A percentile compares a stretch with the other conserved stretches of the same genome.
phyloP scores from a whole-genome alignment of 176 grass and related monocot species.

The Secale cereale region DNA sequence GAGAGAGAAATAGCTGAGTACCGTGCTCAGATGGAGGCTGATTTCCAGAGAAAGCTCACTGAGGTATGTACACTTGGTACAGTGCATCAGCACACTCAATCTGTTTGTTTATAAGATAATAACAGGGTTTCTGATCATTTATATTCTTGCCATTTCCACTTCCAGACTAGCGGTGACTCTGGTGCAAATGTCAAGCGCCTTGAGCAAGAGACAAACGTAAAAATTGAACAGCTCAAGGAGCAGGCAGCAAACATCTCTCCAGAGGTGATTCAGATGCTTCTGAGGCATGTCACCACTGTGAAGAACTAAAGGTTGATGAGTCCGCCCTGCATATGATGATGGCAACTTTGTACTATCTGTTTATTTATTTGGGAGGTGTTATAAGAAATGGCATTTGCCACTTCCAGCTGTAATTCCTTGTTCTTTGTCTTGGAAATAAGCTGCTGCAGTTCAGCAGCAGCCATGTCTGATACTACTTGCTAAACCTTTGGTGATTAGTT shows the following conservation, averaged over 20 bases:
- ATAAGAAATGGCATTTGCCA: slow-evolving; percentile 17
- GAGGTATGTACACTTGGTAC: slow-evolving; percentile 52
- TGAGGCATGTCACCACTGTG: slow-evolving; percentile 77
- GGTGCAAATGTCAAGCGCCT: slow-evolving; percentile 80
- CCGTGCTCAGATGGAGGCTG: slow-evolving; percentile 69
- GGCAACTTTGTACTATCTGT: slow-evolving; percentile 21
- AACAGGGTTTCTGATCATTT: background rate
- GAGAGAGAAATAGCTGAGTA: slow-evolving; percentile 75
- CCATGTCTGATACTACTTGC: background rate
- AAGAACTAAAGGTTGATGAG: slow-evolving; percentile 50
- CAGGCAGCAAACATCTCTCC: slow-evolving; percentile 50
- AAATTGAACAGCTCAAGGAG: slow-evolving; percentile 55
- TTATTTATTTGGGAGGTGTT: slow-evolving; percentile 25
- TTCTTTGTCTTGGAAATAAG: slow-evolving; percentile 29
- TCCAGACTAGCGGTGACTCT: slow-evolving; percentile 74
- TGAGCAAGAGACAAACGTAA: slow-evolving; percentile 63
- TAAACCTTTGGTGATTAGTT: background rate
- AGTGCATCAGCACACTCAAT: background rate
- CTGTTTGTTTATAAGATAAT: background rate
- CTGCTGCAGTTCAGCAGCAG: background rate
- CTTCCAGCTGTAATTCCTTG: slow-evolving; percentile 33
- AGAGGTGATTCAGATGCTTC: slow-evolving; percentile 83
- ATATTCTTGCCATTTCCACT: slow-evolving; percentile 24
- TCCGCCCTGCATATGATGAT: background rate
- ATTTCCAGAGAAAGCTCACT: slow-evolving; percentile 75